Evolutionary conservation across 2,329 filamentous ascomycete species (phyloP).

Genomic region (Grosmannia penicillata): DNA sequence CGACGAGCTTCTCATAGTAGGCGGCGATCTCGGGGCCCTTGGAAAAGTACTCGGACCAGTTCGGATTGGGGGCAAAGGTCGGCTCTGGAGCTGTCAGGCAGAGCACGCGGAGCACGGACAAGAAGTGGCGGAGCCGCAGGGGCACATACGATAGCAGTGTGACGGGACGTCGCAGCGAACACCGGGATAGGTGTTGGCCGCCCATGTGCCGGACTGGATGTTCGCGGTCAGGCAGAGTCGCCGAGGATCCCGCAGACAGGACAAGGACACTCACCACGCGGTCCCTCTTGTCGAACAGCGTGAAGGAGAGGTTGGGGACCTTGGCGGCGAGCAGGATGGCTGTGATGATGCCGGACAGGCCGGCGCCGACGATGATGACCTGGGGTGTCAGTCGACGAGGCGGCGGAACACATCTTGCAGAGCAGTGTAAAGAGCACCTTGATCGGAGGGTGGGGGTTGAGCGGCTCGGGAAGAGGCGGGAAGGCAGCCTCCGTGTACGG

Average conservation of each 20-base stretch:
- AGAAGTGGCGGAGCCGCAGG: too few species aligned
- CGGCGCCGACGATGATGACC: conserved; percentile 23
- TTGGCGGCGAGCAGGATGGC: conserved; percentile 7
- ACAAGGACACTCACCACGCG: too few species aligned
- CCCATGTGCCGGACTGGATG: too few species aligned
- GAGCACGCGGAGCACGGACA: too few species aligned
- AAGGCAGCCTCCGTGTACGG: too few species aligned
- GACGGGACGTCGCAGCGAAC: conserved; percentile 9
- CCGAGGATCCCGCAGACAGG: not conserved
- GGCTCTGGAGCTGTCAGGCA: too few species aligned
- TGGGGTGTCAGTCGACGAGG: too few species aligned
- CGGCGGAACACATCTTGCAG: too few species aligned
- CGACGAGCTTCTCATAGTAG: conserved; percentile 8
- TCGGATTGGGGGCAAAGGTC: conserved; percentile 8
- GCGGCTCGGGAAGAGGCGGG: too few species aligned
- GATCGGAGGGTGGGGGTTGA: too few species aligned
- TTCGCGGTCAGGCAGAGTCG: not conserved
- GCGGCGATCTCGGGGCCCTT: conserved; percentile 9
- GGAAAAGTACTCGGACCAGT: conserved; percentile 11
- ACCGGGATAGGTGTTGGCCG: conserved; percentile 7
- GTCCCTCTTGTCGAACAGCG: not conserved
- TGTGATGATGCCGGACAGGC: conserved; percentile 29
- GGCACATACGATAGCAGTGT: conserved; percentile 10
- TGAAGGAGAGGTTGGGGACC: conserved; percentile 6
- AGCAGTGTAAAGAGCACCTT: too few species aligned